Base-by-base conservation (phyloP, 2,329 filamentous ascomycete species). In the Pseudogymnoascus pannorum region DNA sequence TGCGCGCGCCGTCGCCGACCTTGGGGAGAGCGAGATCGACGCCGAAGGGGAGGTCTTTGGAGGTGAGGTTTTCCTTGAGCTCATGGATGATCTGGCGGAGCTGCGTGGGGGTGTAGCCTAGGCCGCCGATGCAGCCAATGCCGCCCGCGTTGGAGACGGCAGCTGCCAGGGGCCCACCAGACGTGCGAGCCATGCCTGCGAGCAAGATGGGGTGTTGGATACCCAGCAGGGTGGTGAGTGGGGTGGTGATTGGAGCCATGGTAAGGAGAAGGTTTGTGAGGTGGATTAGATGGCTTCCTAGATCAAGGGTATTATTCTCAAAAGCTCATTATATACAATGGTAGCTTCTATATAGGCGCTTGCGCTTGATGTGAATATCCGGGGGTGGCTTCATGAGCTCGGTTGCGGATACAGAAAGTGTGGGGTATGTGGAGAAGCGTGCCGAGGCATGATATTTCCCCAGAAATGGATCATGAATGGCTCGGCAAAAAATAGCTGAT, bases 21-120 rank as follows among this genome's bases (percentile, higher is more conserved):
- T 97, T 92, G 1, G 93, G 92, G 11, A 97, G 83, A 0, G 92
- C 92, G 1, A 97, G 86, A 74, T 97, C 93, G 31, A 97, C 85
- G 67, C 92, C 93, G 73, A 97, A 97, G 0, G 92, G 90, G 4
- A 96, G 81, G 48, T 81, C 79, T 0, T 87, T 86, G 59, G 81
- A 78, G 4, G 69, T 70, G 1, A 97, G 83, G 66, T 87, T 80
- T 11, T 85, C 79, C 77, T 97, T 97, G 70, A 97, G 85, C 73
- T 96, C 91, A 66, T 86, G 84, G 67, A 97, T 86, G 77, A 95
- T 95, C 65, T 84, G 79, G 67, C 88, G 88, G 22, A 94, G 83
- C 74, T 92, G 88, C 29, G 78, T 70, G 0, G 89, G 89, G 66
- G 83, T 92, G 79, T 86, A 94, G 76, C 81, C 86, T 76, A 82